Evolutionary conservation across 305 asterid genomes (phyloP), one percentile per base, ranked within the genome.

Genomic region (Rubia balearica): DNA sequence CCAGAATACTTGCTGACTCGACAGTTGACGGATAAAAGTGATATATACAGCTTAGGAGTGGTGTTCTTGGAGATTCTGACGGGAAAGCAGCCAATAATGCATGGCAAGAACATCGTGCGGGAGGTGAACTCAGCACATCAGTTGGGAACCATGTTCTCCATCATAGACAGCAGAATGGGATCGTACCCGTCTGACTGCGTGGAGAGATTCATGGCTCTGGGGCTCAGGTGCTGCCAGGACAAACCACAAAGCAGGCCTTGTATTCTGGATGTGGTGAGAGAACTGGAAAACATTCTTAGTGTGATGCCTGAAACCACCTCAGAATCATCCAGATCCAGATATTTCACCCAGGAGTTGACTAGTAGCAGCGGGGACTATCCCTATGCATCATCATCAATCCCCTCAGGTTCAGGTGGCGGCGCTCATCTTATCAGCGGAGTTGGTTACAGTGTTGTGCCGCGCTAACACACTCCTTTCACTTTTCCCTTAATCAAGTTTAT

Each of bases 41-140:
- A 92, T 17, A 96, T 92, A 60, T 92, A 92, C 71, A 92, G 98
- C 84, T 85, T 92, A 27, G 98, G 98, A 11, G 85, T 92, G 49
- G 98, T 92, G 48, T 86, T 88, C 79, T 77, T 92, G 75, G 96
- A 92, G 85, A 87, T 90, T 72, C 77, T 92, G 72, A 92, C 96
- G 4, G 91, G 98, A 74, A 90, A 83, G 95, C 92, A 86, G 61
- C 96, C 98, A 12, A 90, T 90, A 86, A 80, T 87, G 64, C 92
- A 83, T 71, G 96, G 98, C 72, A 87, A 89, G 75, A 92, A 91
- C 83, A 87, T 89, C 61, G 96, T 91, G 65, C 87, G 96, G 30
- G 98, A 91, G 98, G 96, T 91, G 83, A 86, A 85, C 61, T 76
- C 75, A 60, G 90, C 91, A 3, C 85, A 89, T 57, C 82, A 87